Evolutionary conservation across 768 basidiomycete species (phyloP), one percentile per base, ranked within the genome.

Genomic region (Pulveroboletus sp.): DNA sequence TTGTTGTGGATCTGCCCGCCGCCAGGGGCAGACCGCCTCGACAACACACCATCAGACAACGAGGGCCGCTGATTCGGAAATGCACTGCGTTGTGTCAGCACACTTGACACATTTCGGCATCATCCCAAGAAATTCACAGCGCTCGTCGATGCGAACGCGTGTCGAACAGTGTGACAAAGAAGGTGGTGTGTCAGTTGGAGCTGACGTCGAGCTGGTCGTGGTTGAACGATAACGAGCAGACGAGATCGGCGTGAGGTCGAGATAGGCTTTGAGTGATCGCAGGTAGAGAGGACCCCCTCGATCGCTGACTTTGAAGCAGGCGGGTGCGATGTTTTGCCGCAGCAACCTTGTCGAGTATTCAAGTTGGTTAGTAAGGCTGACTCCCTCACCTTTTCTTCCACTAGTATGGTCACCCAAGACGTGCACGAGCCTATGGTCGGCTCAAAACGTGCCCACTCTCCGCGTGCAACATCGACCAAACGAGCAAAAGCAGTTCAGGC

Each of bases 401-500:
- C 15, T n/a, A 31, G 31, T 45, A 67, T 64, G 57, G 42, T 46
- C 24, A 40, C 50, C 35, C 55, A 46, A 17, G 54, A 61, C 53
- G 48, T 53, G 41, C 55, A 51, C 8, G 61, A 66, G 5, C 62
- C 63, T 18, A 26, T 32, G 14, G 35, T 54, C 14, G 66, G 66
- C 27, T 57, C 63, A 33, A 68, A 68, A 54, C 64, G 66, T 26
- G 66, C 61, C 3, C 64, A 57, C 39, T 68, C 66, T n/a, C 66
- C 66, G 2, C 66, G 67, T 27, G 26, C 55, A 30, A 43, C 54
- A 2, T 62, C 69, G 27, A 50, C 67, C 32, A 76, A 74, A 53
- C 64, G 74, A 44, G 67, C 71, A 18, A 76, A 76, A 51, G 70
- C 74, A 0, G 65, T 70, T 8, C 73, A 76, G 53, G 76, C 76